Percentiles rank a stretch among this genome's conserved stretches.
These are phyloP conservation scores for Dysphania ambrosioides DNA, from an alignment of 148 eudicot species.

Conservation along the genomic window DNA sequence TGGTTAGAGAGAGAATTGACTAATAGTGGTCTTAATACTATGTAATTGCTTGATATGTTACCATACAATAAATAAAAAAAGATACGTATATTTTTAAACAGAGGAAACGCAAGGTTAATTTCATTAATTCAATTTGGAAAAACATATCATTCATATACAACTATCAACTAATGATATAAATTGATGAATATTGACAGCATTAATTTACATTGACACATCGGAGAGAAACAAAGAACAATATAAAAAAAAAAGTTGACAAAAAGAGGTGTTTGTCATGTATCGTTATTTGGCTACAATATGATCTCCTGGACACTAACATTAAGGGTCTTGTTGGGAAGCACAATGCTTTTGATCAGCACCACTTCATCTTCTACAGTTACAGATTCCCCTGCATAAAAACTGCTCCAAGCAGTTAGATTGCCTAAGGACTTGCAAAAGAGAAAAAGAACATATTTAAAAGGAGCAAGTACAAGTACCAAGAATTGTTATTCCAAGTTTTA, in stretches of 20 bases:
- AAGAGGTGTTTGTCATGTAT: background rate
- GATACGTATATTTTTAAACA: too few species aligned
- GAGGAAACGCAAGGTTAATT: background rate
- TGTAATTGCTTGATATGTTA: too few species aligned
- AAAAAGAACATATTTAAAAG: background rate
- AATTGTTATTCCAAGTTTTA: slow-evolving; percentile 69
- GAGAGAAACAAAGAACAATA: background rate
- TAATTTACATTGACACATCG: slow-evolving; percentile 3
- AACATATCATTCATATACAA: slow-evolving; percentile 16
- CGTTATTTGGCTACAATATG: slow-evolving; percentile 33
- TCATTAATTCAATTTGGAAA: slow-evolving; percentile 6
- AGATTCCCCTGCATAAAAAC: slow-evolving; percentile 46
- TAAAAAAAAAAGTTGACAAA: background rate
- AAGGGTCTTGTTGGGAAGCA: slow-evolving; percentile 81
- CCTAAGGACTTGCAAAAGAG: background rate
- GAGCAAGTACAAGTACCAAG: slow-evolving; percentile 44
- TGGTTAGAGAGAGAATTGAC: too few species aligned
- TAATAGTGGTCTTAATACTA: too few species aligned
- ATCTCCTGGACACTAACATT: slow-evolving; percentile 77
- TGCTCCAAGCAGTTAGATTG: slow-evolving; percentile 1
- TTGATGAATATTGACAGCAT: slow-evolving; percentile 7
- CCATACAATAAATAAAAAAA: too few species aligned
- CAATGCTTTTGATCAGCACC: slow-evolving; percentile 60
- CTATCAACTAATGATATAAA: background rate
- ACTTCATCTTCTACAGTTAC: slow-evolving; percentile 73